Conservation (phyloP, 331 rosid species). For the Erythrophleum ivorense region DNA sequence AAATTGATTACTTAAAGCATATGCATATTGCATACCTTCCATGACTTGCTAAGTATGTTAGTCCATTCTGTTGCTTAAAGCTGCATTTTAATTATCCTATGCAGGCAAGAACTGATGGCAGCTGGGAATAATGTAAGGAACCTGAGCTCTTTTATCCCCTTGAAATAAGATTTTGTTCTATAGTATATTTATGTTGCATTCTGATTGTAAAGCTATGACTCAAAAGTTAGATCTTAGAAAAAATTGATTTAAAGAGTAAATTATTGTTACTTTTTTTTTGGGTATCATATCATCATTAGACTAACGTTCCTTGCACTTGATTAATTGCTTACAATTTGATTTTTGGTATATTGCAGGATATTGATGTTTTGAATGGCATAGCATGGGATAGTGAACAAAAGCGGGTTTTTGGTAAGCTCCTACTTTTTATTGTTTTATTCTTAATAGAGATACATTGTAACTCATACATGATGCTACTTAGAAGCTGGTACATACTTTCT, state of each 20-base stretch:
- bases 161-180: constrained; percentile 14
- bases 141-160: constrained; percentile 34
- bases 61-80: constrained; percentile 9
- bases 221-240: neutral
- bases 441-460: neutral
- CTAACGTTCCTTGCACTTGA: neutral
- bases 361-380: constrained; percentile 92
- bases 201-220: neutral
- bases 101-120: constrained; percentile 59
- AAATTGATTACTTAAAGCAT: neutral
- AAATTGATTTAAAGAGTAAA: neutral
- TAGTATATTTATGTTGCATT: constrained; percentile 2
- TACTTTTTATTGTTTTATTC: neutral
- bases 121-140: constrained; percentile 70
- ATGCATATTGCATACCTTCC: neutral
- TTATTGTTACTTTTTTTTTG: neutral
- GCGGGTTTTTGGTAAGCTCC: constrained; percentile 74
- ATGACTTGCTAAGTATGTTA: constrained; percentile 20
- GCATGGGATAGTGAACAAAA: constrained; percentile 76
- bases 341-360: constrained; percentile 48
- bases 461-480: neutral
- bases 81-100: constrained; percentile 36
- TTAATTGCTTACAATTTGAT: constrained; percentile 25
- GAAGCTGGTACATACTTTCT: neutral
- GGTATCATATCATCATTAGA: constrained; percentile 19